phyloP scores from a whole-genome alignment of 2,329 filamentous ascomycete species.

The Colletotrichum sp. region DNA sequence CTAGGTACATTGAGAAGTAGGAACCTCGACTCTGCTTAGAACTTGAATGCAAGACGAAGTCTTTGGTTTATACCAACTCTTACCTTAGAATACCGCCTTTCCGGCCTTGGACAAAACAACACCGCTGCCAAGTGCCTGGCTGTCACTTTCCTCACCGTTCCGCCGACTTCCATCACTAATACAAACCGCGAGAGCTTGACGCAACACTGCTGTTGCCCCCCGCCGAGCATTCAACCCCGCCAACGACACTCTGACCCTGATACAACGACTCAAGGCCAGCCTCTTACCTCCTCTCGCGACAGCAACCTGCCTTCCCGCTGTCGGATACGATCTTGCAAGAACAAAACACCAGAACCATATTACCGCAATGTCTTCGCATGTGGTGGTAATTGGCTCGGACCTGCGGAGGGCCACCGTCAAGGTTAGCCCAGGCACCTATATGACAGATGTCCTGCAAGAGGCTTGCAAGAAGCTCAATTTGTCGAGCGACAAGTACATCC shows the following conservation, averaged over 20 bases:
- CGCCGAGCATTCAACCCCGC: constrained; percentile 11
- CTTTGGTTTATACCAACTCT: neutral
- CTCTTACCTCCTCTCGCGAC: too few species aligned
- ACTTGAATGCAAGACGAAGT: neutral
- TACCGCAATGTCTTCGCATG: constrained; percentile 79
- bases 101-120: neutral
- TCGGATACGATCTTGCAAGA: neutral
- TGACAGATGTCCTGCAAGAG: constrained; percentile 86
- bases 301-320: too few species aligned
- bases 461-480: constrained; percentile 84
- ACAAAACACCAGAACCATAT: neutral
- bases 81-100: neutral
- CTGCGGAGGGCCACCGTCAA: constrained; percentile 81
- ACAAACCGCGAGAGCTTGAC: neutral
- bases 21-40: neutral
- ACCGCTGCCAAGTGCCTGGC: neutral
- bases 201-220: constrained; percentile 2
- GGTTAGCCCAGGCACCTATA: constrained; percentile 78
- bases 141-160: neutral
- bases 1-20: neutral
- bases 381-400: constrained; percentile 84
- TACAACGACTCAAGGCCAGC: neutral
- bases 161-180: constrained; percentile 5
- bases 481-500: constrained; percentile 72
- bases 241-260: neutral